A percentile compares a stretch with the other conserved stretches of the same genome.
Conservation (phyloP, 2,329 filamentous ascomycete genomes). For the Trichophyton benhamiae region DNA sequence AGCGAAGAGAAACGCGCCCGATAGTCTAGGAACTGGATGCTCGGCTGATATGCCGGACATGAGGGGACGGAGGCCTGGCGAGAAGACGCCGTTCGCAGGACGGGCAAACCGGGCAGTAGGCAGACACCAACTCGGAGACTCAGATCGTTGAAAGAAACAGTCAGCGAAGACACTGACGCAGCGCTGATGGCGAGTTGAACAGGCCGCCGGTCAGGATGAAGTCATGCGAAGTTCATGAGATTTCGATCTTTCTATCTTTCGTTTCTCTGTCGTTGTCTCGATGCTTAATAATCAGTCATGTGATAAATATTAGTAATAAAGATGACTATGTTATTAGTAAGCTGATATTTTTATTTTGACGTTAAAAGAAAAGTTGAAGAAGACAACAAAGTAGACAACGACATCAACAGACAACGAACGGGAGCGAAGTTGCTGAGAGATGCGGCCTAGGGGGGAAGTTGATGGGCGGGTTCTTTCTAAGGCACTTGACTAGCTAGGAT, state of each 20-base stretch:
- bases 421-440: no score
- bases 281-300: background rate
- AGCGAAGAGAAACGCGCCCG: background rate
- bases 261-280: background rate
- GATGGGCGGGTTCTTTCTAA: no score
- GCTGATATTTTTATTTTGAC: background rate
- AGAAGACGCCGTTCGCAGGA: background rate
- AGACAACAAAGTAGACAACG: no score
- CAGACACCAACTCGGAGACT: no score
- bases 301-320: background rate
- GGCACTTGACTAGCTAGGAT: no score
- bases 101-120: background rate
- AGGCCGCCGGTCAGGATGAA: constrained; percentile 1
- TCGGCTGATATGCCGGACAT: constrained; percentile 9
- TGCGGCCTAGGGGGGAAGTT: no score
- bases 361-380: background rate
- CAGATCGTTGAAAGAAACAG: background rate
- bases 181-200: background rate
- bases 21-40: background rate
- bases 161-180: background rate
- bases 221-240: constrained; percentile 1
- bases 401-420: no score
- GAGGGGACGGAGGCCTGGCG: constrained; percentile 9
- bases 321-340: background rate
- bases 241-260: background rate